Evolutionary conservation across 179 eudicot genomes (phyloP), one percentile per base, ranked within the genome.

Genomic region (Sideroxylon spinosum): DNA sequence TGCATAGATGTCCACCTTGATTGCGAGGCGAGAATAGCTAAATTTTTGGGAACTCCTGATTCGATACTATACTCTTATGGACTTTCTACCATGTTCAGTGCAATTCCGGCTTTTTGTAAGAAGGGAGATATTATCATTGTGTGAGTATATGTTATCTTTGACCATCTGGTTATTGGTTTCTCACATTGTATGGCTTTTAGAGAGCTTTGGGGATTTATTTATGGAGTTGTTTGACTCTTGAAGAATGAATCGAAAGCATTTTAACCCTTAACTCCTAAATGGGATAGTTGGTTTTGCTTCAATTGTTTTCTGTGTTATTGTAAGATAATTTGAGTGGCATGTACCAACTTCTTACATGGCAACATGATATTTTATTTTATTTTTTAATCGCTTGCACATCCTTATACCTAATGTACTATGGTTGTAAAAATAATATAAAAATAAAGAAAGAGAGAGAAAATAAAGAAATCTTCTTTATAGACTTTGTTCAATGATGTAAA

Each of bases 91-190:
- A 88, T 89, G 92, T 93, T 93, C 83, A 95, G 98, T 82, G 90
- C 93, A 66, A 93, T 95, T 78, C 98, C 98, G 71, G 98, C 97
- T 68, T 95, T 95, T 81, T 93, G 93, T 77, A 95, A 95, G 86
- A 95, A 91, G 83, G 98, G 98, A 37, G 98, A 95, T 82, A 85
- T 93, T 11, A 75, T 95, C 55, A 84, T 95, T 68, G 98, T 83
- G 98, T 95, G 83, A 92, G 98, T 91, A 78, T 78, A 7, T 60
- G 71, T 53, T 67, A 49, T 69, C 74, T 37, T 68, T 63, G 52
- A 20, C 56, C 59, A 14, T 19, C 63, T 49, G 25, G 28, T 46
- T 19, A 55, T 60, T 32, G 28, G 60, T 68, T 49, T 23, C 1
- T 28, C 16, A 64, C 20, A 32, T 48, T 44, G 48, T 17, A 49